Base-by-base conservation (phyloP, 305 asterid genomes). In the Fraxinus velutina region DNA sequence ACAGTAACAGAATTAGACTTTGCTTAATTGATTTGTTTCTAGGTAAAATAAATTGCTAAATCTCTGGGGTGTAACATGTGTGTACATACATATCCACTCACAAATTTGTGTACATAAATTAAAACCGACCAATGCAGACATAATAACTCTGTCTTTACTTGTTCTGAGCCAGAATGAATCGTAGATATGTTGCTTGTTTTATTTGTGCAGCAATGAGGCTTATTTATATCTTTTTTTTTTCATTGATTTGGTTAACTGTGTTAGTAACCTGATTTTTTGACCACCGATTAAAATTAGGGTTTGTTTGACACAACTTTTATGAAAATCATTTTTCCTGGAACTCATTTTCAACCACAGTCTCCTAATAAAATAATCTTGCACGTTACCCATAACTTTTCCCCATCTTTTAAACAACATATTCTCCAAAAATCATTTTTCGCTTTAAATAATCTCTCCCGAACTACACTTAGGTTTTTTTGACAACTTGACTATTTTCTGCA, bases 1-100 rank as follows among this genome's bases (percentile, higher is more conserved):
- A 93, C 82, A 8, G 50, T 39, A 66, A 39, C 78, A 27, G 73
- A 29, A 80, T 81, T 82, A 24, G 71, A 77, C 8, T 29, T 71
- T 33, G 32, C 44, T 52, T 33, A 34, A 57, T 64, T 81, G 12
- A 27, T 81, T 82, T 72, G 68, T 79, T 34, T 33, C 37, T 39
- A 17, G 70, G 73, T 52, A 39, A 39, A 80, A 17, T 27, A 9
- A 29, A 37, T 68, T 70, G 68, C 78, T 70, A 33, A 80, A 55
- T 78, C 32, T 39, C 5, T 75, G 68, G 80, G 36, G 37, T 29
- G 37, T 66, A 24, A 29, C 37, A 66, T 10, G 19, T 12, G 19
- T 27, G 34, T 66, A 66, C 17, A 62, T 8, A 66, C 36, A 17
- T 30, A 27, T 66, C 37, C 73, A 12, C n/a, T 1, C 36, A 24